Conservation (phyloP, 2,329 filamentous ascomycete genomes). For the Aspergillus pseudoglaucus region DNA sequence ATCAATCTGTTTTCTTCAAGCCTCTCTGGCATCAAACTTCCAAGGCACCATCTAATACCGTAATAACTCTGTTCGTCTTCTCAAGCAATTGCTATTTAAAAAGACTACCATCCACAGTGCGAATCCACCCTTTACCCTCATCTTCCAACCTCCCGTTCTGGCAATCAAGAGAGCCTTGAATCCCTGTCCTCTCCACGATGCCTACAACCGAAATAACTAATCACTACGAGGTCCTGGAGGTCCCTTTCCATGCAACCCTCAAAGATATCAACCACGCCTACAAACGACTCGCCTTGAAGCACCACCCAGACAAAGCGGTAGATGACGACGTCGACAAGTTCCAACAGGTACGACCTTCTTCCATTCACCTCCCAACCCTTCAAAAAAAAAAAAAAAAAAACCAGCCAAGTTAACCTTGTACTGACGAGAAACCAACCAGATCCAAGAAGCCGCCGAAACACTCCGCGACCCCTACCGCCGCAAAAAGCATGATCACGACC, state of each 20-base stretch:
- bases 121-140: no score
- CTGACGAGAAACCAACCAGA: constrained; percentile 12
- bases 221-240: constrained; percentile 23
- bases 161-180: neutral
- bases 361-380: neutral
- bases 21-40: no score
- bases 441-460: constrained; percentile 26
- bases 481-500: constrained; percentile 14
- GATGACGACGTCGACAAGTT: constrained; percentile 12
- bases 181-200: constrained; percentile 4
- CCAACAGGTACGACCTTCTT: constrained; percentile 13
- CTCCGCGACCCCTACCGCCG: constrained; percentile 25
- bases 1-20: no score
- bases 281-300: constrained; percentile 27
- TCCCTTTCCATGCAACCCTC: constrained; percentile 17
- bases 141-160: neutral
- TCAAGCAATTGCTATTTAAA: neutral
- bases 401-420: neutral
- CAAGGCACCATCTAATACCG: no score
- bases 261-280: constrained; percentile 30
- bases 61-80: neutral
- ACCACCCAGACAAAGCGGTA: constrained; percentile 29
- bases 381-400: no score
- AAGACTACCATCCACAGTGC: no score
- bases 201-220: constrained; percentile 6